Base-by-base conservation (phyloP, 2,329 filamentous ascomycete genomes). In the Leptosphaerulina australis region DNA sequence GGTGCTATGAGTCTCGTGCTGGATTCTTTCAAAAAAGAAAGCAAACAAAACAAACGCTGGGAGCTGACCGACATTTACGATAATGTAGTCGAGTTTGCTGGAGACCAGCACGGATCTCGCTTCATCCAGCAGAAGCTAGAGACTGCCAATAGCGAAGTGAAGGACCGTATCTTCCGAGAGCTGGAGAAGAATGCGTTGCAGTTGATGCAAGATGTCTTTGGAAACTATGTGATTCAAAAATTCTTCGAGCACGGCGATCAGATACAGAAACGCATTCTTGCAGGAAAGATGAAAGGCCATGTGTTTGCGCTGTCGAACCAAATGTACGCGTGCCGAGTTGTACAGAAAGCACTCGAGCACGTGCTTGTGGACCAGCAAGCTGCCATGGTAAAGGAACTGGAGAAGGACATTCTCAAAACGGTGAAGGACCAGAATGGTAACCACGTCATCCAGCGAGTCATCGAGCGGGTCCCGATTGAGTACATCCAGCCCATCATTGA, bases 181-280 rank as follows among this genome's bases (percentile, higher is more conserved):
- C 91, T 99, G 35, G 83, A 89, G 62, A 83, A 86, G 0, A 94
- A 99, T 60, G 85, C 88, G 1, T 74, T 96, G 22, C 91, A 93
- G 66, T 78, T 99, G 37, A 97, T 96, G 91, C 93, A 88, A 35
- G 94, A 97, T 70, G 88, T 97, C 0, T 99, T 97, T 68, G 94
- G 94, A 44, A 99, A 99, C 72, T 99, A 97, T 68, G 94, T 99
- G 26, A 92, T 97, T 29, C 94, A 99, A 68, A 97, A 97, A 71
- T 87, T 97, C 69, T 97, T 97, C 56, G 93, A 97, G 70, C 91
- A 97, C 70, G 93, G 94, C 29, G 95, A 91, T 61, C 92, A 96
- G 73, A 83, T 87, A 0, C 94, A 99, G 76, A 99, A 99, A 78
- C 91, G 88, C 72, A 81, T 88, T 2, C 75, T 99, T 31, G 91